These are phyloP conservation scores for Fusarium sp. DNA, from an alignment of 2,329 filamentous ascomycete genomes.

Conservation along the genomic window DNA sequence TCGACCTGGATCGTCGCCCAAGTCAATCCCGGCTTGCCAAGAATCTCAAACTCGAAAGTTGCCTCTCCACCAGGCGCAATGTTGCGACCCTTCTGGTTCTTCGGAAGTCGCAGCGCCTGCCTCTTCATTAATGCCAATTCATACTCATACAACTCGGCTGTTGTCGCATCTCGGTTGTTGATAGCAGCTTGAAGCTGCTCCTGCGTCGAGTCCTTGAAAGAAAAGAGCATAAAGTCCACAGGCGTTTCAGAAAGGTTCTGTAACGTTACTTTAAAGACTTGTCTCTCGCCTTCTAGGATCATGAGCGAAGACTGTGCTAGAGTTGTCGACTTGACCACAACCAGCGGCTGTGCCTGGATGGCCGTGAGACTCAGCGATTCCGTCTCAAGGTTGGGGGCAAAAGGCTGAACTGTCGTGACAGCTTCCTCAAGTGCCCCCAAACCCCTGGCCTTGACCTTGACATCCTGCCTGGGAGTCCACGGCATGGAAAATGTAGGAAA, in stretches of 20 bases:
- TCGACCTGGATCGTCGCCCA: constrained; percentile 82
- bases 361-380: constrained; percentile 71
- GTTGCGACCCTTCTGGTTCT: constrained; percentile 60
- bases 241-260: constrained; percentile 79
- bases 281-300: constrained; percentile 89
- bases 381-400: constrained; percentile 54
- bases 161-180: constrained; percentile 76
- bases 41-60: constrained; percentile 81
- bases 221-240: constrained; percentile 85
- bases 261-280: constrained; percentile 78
- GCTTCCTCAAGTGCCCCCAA: constrained; percentile 63
- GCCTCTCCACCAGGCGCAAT: constrained; percentile 73
- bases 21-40: constrained; percentile 85
- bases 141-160: constrained; percentile 83
- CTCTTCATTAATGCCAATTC: constrained; percentile 79
- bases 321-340: constrained; percentile 77
- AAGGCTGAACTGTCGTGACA: constrained; percentile 50
- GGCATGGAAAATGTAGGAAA: constrained; percentile 84
- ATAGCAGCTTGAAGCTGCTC: constrained; percentile 77
- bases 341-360: constrained; percentile 78
- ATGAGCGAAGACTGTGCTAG: constrained; percentile 86
- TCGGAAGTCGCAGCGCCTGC: constrained; percentile 69
- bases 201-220: constrained; percentile 88
- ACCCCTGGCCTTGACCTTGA: constrained; percentile 80
- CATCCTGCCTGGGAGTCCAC: constrained; percentile 73